These are phyloP conservation scores for Fusarium verticillioides DNA, from an alignment of 2,329 filamentous ascomycete species.

Conservation along the genomic window DNA sequence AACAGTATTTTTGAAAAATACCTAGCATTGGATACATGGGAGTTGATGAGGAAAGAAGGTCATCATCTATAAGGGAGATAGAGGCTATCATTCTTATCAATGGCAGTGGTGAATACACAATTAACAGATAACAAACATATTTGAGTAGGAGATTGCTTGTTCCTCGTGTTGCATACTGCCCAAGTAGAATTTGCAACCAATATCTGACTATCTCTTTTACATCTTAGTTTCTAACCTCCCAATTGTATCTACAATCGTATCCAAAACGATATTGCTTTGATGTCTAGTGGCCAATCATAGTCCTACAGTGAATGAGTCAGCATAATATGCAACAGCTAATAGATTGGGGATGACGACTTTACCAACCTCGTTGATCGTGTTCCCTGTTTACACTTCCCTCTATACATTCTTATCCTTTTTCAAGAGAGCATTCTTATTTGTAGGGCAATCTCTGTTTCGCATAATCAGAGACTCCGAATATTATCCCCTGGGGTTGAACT, in stretches of 20 bases:
- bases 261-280: neutral
- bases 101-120: neutral
- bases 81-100: neutral
- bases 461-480: neutral
- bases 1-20: neutral
- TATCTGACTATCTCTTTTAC: neutral
- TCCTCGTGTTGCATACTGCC: neutral
- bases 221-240: neutral
- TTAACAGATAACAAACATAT: neutral
- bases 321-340: neutral
- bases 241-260: neutral
- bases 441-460: neutral
- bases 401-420: neutral
- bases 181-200: neutral
- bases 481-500: neutral
- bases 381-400: neutral
- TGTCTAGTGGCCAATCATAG: neutral
- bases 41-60: neutral
- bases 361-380: neutral
- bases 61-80: slow-evolving; percentile 1
- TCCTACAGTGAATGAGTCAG: slow-evolving; percentile 18
- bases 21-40: slow-evolving; percentile 3
- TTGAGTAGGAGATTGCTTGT: neutral
- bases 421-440: neutral
- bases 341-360: slow-evolving; percentile 10